A percentile compares a stretch with the other conserved stretches of the same genome.
Conservation (phyloP, 352 stramenopile species). For the Pythium guiyangense region DNA sequence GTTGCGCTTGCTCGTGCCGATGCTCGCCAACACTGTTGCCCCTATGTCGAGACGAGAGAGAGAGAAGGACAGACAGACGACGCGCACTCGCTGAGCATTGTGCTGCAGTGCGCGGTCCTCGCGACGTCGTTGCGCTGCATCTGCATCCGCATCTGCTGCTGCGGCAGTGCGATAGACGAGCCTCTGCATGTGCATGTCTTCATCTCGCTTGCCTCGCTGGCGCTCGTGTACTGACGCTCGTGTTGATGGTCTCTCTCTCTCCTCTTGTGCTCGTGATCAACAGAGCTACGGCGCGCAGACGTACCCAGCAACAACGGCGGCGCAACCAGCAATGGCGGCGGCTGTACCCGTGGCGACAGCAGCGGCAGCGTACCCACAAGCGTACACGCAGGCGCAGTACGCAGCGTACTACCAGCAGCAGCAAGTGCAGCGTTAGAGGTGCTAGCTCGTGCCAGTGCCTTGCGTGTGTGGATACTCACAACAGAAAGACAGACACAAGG, state of each 20-base stretch:
- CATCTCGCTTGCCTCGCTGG: not conserved
- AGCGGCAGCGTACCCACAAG: conserved; percentile 16
- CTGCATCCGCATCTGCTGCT: too few species aligned
- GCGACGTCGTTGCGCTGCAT: too few species aligned
- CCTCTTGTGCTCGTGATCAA: too few species aligned
- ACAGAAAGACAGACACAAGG: too few species aligned
- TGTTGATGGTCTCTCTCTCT: not conserved
- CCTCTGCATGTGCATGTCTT: conserved; percentile 7
- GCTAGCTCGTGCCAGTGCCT: not conserved
- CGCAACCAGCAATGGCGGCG: conserved; percentile 11
- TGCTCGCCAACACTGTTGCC: conserved; percentile 12
- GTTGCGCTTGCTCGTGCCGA: not conserved
- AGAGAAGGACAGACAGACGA: not conserved
- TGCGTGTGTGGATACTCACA: not conserved
- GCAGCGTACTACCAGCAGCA: conserved; percentile 63
- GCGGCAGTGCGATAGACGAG: conserved; percentile 1
- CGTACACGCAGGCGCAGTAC: conserved; percentile 57
- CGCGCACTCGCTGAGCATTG: not conserved
- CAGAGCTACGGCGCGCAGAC: conserved; percentile 54
- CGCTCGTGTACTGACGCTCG: not conserved
- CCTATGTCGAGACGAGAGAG: conserved; percentile 8
- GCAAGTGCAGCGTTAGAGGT: conserved; percentile 11
- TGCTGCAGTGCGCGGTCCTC: too few species aligned
- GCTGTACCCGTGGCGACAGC: conserved; percentile 19
- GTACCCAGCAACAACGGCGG: conserved; percentile 34